These are phyloP conservation scores for Magnolia kwangsiensis DNA, from an alignment of 164 flowering plant species.

Conservation along the genomic window DNA sequence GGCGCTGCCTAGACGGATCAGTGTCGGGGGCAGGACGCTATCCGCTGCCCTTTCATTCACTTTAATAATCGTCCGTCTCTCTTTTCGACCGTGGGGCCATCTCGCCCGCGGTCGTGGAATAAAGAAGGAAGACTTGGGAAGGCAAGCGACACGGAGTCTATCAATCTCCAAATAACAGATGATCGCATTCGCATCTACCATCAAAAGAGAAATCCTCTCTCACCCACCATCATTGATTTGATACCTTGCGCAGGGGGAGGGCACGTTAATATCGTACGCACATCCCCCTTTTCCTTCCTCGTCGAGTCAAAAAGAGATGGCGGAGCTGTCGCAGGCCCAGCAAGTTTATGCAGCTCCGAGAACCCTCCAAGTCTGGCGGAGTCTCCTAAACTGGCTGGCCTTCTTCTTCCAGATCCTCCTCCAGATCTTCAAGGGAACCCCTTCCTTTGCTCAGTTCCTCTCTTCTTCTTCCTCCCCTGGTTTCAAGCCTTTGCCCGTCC, in stretches of 20 bases:
- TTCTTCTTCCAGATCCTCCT: conserved; percentile 72
- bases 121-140: neutral
- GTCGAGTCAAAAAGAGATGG: conserved; percentile 21
- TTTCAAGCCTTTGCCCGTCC: conserved; percentile 57
- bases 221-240: no score
- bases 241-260: neutral
- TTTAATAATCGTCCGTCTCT: no score
- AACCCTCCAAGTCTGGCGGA: conserved; percentile 52
- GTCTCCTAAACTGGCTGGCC: conserved; percentile 62
- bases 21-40: no score
- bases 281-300: neutral
- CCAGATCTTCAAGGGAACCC: conserved; percentile 44
- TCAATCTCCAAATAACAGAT: neutral
- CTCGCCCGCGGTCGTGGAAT: neutral
- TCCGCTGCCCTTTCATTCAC: no score
- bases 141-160: neutral
- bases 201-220: neutral
- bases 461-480: conserved; percentile 29
- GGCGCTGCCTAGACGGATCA: no score
- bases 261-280: neutral
- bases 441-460: conserved; percentile 29
- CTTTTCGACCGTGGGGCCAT: no score
- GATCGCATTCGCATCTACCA: neutral
- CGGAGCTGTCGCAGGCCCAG: conserved; percentile 54
- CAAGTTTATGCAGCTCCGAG: conserved; percentile 38